A percentile compares a stretch with the other conserved stretches of the same genome.
phyloP scores from a whole-genome alignment of 106 monocot genomes.

The Alisma plantagoaquatica region DNA sequence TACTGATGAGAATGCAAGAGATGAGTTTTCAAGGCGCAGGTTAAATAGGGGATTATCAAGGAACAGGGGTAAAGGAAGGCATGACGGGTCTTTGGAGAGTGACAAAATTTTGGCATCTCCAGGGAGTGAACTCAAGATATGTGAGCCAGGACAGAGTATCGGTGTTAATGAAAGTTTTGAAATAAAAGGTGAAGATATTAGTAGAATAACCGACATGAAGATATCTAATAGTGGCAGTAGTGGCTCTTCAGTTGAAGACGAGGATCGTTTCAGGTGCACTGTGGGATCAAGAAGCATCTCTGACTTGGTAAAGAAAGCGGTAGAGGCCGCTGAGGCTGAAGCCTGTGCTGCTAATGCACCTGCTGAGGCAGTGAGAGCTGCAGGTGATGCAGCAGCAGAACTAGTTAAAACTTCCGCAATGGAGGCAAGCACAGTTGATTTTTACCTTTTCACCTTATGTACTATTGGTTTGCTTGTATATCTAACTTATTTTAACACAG shows the following conservation, averaged over 20 bases:
- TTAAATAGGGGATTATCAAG: slow-evolving; percentile 30
- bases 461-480: too few species aligned
- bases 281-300: slow-evolving; percentile 80
- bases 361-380: slow-evolving; percentile 81
- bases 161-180: slow-evolving; percentile 31
- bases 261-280: slow-evolving; percentile 58
- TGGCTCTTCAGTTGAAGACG: slow-evolving; percentile 61
- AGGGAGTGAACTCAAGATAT: slow-evolving; percentile 24
- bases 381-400: slow-evolving; percentile 96
- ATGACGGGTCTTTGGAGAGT: slow-evolving; percentile 46
- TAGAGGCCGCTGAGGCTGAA: slow-evolving; percentile 79
- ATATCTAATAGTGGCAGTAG: too few species aligned
- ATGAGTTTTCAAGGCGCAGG: slow-evolving; percentile 46
- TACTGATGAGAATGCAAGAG: slow-evolving; percentile 45
- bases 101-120: slow-evolving; percentile 43
- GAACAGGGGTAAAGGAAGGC: slow-evolving; percentile 49
- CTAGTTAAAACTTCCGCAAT: slow-evolving; percentile 74
- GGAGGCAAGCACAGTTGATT: slow-evolving; percentile 42
- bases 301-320: slow-evolving; percentile 72
- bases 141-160: slow-evolving; percentile 13
- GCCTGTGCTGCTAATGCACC: slow-evolving; percentile 81
- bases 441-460: too few species aligned
- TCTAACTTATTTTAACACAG: too few species aligned
- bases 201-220: too few species aligned
- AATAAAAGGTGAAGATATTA: slow-evolving; percentile 33